phyloP scores from a whole-genome alignment of 192 early-diverging fungal species.

The Backusella liffmaniae region DNA sequence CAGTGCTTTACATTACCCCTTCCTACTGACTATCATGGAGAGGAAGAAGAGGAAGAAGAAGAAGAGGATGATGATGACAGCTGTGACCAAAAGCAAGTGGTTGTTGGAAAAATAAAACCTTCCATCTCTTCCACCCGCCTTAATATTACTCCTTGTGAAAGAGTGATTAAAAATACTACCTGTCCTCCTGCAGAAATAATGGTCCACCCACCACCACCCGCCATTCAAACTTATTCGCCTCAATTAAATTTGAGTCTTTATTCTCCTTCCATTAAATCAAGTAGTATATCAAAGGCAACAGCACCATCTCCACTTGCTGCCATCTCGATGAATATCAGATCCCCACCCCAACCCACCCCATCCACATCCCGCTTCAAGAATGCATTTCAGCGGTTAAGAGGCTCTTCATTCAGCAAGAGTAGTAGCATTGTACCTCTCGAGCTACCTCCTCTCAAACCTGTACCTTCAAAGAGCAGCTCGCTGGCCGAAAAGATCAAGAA shows the following conservation, averaged over 20 bases:
- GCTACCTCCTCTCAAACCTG: not conserved
- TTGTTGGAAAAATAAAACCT: not conserved
- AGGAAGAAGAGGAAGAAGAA: not conserved
- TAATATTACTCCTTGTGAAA: not conserved
- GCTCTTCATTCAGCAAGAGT: not conserved
- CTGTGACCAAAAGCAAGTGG: not conserved
- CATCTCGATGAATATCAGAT: not conserved
- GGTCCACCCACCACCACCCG: not conserved
- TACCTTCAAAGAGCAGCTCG: not conserved
- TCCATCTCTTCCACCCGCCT: not conserved
- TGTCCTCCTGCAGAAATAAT: not conserved
- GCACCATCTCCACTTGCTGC: not conserved
- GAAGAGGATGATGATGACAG: not conserved
- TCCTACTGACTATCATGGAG: not conserved
- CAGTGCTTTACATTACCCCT: not conserved
- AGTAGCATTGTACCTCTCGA: not conserved
- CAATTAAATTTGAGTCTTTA: not conserved
- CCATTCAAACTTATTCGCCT: not conserved
- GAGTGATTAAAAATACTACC: not conserved
- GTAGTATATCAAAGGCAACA: not conserved
- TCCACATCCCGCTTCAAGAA: not conserved
- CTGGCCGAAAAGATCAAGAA: constrained; percentile 10
- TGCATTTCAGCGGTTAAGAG: constrained; percentile 2
- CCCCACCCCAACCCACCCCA: constrained; percentile 3
- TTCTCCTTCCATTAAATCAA: not conserved